These are phyloP conservation scores for Luvunga scandens DNA, from an alignment of 345 rosid genomes.

Conservation along the genomic window DNA sequence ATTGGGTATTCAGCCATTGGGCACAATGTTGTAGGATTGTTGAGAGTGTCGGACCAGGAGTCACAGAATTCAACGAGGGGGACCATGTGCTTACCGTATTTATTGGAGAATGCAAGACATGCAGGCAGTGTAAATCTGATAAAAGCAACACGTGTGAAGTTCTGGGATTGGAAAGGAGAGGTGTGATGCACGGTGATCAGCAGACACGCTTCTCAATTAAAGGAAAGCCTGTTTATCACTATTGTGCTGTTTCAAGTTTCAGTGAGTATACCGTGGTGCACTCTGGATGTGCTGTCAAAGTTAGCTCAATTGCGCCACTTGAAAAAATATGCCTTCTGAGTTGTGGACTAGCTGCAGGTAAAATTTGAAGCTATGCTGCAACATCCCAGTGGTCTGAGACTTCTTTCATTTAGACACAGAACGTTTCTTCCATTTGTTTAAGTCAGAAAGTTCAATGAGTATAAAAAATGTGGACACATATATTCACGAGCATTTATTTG, in stretches of 20 bases:
- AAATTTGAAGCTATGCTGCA: not conserved
- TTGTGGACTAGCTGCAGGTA: slow-evolving; percentile 91
- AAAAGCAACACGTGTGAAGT: slow-evolving; percentile 84
- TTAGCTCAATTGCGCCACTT: slow-evolving; percentile 58
- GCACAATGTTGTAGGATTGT: slow-evolving; percentile 59
- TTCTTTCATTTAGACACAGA: not conserved
- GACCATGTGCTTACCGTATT: slow-evolving; percentile 85
- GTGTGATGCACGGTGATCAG: slow-evolving; percentile 85
- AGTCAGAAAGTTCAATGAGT: too few species aligned
- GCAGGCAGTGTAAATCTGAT: slow-evolving; percentile 69
- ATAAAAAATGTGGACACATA: not conserved
- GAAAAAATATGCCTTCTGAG: slow-evolving; percentile 85
- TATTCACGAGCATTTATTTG: not conserved
- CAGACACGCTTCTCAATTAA: slow-evolving; percentile 65
- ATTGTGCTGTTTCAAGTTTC: slow-evolving; percentile 92
- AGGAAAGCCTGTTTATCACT: slow-evolving; percentile 81
- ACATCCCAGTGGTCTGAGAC: not conserved
- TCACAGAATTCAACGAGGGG: slow-evolving; percentile 75
- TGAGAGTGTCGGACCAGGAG: slow-evolving; percentile 77
- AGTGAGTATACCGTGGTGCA: slow-evolving; percentile 91
- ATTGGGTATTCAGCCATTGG: not conserved
- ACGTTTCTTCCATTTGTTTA: not conserved
- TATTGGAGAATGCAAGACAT: slow-evolving; percentile 76
- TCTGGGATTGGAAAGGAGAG: slow-evolving; percentile 82
- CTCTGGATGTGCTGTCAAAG: slow-evolving; percentile 92